Evolutionary conservation across 352 stramenopile species (phyloP).

Genomic region (Phytophthora palmivora): DNA sequence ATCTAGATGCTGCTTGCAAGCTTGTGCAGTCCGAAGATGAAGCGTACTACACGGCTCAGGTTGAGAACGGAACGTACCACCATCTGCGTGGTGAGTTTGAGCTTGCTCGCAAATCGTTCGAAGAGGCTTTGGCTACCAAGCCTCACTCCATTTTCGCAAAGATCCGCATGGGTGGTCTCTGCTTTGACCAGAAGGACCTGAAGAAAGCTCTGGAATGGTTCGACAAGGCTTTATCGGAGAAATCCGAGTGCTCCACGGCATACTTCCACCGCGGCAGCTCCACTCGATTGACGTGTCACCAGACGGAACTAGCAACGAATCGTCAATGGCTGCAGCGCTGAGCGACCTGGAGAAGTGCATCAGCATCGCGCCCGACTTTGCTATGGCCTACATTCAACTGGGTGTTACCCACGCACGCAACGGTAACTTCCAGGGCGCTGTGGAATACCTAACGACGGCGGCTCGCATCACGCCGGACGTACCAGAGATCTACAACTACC

Average conservation of each 20-base stretch:
- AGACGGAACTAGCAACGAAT: slow-evolving; percentile 60
- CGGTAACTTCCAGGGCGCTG: slow-evolving; percentile 75
- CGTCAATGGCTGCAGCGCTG: slow-evolving; percentile 59
- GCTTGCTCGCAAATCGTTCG: slow-evolving; percentile 67
- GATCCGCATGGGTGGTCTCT: slow-evolving; percentile 83
- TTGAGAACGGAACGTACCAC: slow-evolving; percentile 81
- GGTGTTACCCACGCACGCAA: slow-evolving; percentile 77
- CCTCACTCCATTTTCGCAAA: slow-evolving; percentile 81
- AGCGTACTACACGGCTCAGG: slow-evolving; percentile 78
- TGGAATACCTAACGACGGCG: slow-evolving; percentile 72
- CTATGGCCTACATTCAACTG: slow-evolving; percentile 87
- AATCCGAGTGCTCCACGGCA: slow-evolving; percentile 72
- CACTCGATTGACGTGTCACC: slow-evolving; percentile 76
- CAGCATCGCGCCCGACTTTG: slow-evolving; percentile 71
- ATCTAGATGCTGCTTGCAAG: slow-evolving; percentile 61
- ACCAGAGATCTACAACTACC: slow-evolving; percentile 87
- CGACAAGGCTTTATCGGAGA: slow-evolving; percentile 72
- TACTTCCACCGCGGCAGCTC: slow-evolving; percentile 87
- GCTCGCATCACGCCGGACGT: slow-evolving; percentile 74
- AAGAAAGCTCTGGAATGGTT: slow-evolving; percentile 79
- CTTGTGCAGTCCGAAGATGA: slow-evolving; percentile 56
- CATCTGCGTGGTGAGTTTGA: slow-evolving; percentile 83
- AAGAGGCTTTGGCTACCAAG: slow-evolving; percentile 66
- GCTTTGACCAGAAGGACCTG: slow-evolving; percentile 86
- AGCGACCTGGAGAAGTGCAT: slow-evolving; percentile 80